phyloP scores from a whole-genome alignment of 2,329 filamentous ascomycete genomes.

The Penicillium sp. region DNA sequence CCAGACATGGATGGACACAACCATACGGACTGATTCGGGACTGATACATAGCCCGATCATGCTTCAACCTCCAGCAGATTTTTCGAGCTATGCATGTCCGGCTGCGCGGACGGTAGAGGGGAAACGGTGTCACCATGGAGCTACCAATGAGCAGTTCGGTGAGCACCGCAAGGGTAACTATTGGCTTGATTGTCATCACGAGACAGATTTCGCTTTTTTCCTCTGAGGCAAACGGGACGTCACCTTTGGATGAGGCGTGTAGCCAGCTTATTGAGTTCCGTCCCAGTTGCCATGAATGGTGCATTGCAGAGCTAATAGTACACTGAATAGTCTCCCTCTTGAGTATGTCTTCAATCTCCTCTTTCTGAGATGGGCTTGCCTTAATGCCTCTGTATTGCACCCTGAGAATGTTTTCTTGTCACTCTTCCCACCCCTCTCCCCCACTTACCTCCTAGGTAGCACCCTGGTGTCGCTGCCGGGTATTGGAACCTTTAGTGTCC shows the following conservation, averaged over 20 bases:
- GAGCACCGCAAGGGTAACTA: constrained; percentile 7
- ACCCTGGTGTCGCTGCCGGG: constrained; percentile 20
- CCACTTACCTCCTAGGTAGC: constrained; percentile 15
- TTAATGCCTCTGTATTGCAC: constrained; percentile 13
- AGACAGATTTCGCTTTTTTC: constrained; percentile 18
- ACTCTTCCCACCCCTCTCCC: neutral
- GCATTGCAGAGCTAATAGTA: neutral
- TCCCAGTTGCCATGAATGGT: constrained; percentile 1
- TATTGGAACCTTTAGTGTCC: constrained; percentile 19
- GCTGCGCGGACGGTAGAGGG: constrained; percentile 23
- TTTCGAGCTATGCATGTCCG: constrained; percentile 23
- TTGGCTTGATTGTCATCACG: constrained; percentile 24
- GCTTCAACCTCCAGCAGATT: constrained; percentile 18
- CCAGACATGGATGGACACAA: constrained; percentile 12
- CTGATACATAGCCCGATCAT: constrained; percentile 21
- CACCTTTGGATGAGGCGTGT: constrained; percentile 8
- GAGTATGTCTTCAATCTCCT: constrained; percentile 16
- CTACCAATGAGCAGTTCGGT: constrained; percentile 17
- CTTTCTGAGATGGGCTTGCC: constrained; percentile 17
- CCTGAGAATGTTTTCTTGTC: constrained; percentile 16
- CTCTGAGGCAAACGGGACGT: constrained; percentile 18
- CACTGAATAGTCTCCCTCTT: neutral
- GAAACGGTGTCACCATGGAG: constrained; percentile 25
- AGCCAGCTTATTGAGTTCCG: constrained; percentile 4
- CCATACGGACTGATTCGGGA: constrained; percentile 27